Evolutionary conservation across 1,284 basidiomycete species (phyloP).

Genomic region (Heimioporus retisporus): DNA sequence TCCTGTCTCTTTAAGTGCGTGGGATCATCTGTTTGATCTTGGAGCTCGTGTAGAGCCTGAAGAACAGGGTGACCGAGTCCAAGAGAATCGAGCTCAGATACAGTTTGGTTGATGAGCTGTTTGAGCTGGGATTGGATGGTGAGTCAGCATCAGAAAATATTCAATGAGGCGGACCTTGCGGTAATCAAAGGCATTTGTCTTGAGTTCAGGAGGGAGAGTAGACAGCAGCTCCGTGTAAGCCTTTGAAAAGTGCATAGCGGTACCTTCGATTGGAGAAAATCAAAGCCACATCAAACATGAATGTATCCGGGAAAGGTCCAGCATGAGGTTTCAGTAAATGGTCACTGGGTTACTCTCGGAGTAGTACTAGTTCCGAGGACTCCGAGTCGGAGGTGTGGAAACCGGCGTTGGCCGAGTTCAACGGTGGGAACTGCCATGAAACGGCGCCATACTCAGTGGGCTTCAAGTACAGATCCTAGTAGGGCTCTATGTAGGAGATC

Average conservation of each 20-base stretch:
- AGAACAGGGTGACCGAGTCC: slow-evolving; percentile 76
- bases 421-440: too few relatives aligned
- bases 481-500: too few relatives aligned
- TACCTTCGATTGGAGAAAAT: too few relatives aligned
- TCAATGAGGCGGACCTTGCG: slow-evolving; percentile 64
- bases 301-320: too few relatives aligned
- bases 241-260: slow-evolving; percentile 85
- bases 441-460: too few relatives aligned
- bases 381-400: too few relatives aligned
- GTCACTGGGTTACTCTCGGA: too few relatives aligned
- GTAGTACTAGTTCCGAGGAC: too few relatives aligned
- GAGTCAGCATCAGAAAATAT: not conserved
- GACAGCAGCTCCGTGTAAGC: slow-evolving; percentile 77
- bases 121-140: slow-evolving; percentile 73
- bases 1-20: slow-evolving; percentile 37
- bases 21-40: slow-evolving; percentile 27
- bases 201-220: slow-evolving; percentile 80
- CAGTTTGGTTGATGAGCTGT: slow-evolving; percentile 92
- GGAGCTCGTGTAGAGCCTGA: slow-evolving; percentile 53
- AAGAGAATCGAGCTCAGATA: slow-evolving; percentile 82
- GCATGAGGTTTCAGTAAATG: too few relatives aligned
- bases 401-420: too few relatives aligned
- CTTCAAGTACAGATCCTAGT: too few relatives aligned
- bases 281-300: too few relatives aligned
- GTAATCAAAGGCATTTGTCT: slow-evolving; percentile 88